Evolutionary conservation across 2,329 filamentous ascomycete genomes (phyloP).

Genomic region (Biscogniauxia sp.): DNA sequence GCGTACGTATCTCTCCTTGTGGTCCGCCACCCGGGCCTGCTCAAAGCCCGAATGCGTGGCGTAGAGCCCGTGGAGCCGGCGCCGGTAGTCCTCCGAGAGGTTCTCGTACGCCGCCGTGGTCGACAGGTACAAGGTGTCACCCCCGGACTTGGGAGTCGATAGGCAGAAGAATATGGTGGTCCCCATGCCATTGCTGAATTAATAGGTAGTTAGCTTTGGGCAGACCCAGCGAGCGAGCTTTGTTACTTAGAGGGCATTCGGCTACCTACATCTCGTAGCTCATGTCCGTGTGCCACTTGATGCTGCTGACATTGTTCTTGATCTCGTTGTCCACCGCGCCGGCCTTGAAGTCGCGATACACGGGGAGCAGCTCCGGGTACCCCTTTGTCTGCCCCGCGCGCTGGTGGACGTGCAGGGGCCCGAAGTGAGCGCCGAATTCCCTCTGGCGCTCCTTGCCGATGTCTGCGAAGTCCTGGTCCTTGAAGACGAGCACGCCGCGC

Average conservation of each 20-base stretch:
- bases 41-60: conserved; percentile 21
- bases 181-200: conserved; percentile 17
- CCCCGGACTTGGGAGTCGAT: conserved; percentile 20
- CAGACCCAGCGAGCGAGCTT: no score
- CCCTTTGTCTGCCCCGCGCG: conserved; percentile 9
- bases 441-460: conserved; percentile 19
- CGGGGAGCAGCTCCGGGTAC: conserved; percentile 10
- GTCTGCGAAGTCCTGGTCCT: conserved; percentile 20
- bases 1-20: conserved; percentile 21
- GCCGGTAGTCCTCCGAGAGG: conserved; percentile 15
- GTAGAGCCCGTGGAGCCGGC: conserved; percentile 17
- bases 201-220: neutral
- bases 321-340: conserved; percentile 24
- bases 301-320: conserved; percentile 24
- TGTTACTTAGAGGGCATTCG: neutral
- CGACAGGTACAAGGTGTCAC: conserved; percentile 19
- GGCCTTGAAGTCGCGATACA: conserved; percentile 13
- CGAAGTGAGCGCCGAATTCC: conserved; percentile 20
- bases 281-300: conserved; percentile 28
- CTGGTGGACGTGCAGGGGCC: conserved; percentile 15
- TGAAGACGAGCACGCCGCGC: conserved; percentile 25
- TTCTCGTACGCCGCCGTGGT: conserved; percentile 22
- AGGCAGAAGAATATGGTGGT: conserved; percentile 23
- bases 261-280: conserved; percentile 19
- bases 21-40: conserved; percentile 13